phyloP scores from a whole-genome alignment of 768 basidiomycete species.

The Punctularia strigosozonata region DNA sequence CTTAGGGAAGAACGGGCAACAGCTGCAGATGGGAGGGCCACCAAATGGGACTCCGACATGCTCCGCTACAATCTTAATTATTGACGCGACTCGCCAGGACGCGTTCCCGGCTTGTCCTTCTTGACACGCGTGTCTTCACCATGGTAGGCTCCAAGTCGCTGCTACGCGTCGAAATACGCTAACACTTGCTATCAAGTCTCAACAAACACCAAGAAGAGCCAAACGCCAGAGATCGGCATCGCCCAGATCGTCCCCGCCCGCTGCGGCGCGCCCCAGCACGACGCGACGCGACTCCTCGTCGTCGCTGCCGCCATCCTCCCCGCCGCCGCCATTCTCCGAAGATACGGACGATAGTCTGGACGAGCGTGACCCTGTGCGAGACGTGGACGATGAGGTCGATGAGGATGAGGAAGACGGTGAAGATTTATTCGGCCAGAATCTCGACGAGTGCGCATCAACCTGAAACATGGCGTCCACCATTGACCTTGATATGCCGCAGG shows the following conservation, averaged over 20 bases:
- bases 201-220: constrained; percentile 34
- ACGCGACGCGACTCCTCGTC: constrained; percentile 50
- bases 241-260: constrained; percentile 37
- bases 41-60: no score
- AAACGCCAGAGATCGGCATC: constrained; percentile 50
- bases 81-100: no score
- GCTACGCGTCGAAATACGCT: no score
- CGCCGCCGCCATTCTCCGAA: constrained; percentile 35
- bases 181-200: constrained; percentile 14
- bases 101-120: no score
- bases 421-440: constrained; percentile 79
- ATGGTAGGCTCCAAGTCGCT: no score
- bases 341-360: constrained; percentile 35
- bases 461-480: constrained; percentile 2
- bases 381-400: constrained; percentile 52
- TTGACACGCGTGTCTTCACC: no score
- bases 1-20: no score
- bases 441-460: constrained; percentile 48
- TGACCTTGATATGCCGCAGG: constrained; percentile 22
- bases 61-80: no score
- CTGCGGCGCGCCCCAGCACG: constrained; percentile 31
- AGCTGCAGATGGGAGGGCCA: no score
- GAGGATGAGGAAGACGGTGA: constrained; percentile 82
- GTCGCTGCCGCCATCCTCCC: constrained; percentile 52
- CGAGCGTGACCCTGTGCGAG: constrained; percentile 43